These are phyloP conservation scores for Penicillium arizonense DNA, from an alignment of 495 filamentous ascomycete species.

Conservation along the genomic window DNA sequence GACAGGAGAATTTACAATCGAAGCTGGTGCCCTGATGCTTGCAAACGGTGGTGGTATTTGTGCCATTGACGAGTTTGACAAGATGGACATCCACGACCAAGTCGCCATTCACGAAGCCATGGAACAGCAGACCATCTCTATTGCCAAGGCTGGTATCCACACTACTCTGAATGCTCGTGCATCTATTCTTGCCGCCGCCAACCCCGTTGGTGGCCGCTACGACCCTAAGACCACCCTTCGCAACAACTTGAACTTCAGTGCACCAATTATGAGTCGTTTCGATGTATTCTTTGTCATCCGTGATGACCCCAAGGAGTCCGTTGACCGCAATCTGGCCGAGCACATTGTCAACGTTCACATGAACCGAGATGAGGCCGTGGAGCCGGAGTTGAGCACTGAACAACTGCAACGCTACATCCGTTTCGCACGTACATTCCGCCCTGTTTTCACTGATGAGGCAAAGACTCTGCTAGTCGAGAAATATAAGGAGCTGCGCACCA, in stretches of 20 bases:
- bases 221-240: conserved; percentile 92
- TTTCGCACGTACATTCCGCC: conserved; percentile 91
- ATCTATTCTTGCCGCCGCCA: conserved; percentile 92
- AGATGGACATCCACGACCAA: conserved; percentile 98
- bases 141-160: conserved; percentile 98
- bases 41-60: conserved; percentile 81
- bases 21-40: conserved; percentile 97
- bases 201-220: conserved; percentile 93
- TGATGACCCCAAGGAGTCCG: conserved; percentile 90
- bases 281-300: conserved; percentile 98
- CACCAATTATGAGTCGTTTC: conserved; percentile 98
- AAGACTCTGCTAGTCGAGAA: conserved; percentile 81
- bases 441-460: conserved; percentile 86
- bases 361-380: conserved; percentile 83
- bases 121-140: conserved; percentile 99
- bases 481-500: conserved; percentile 93
- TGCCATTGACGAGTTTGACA: conserved; percentile 99
- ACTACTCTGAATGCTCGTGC: conserved; percentile 95
- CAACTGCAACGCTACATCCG: conserved; percentile 97
- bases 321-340: conserved; percentile 86
- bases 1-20: conserved; percentile 97
- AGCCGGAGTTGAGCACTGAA: conserved; percentile 93
- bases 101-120: conserved; percentile 99
- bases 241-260: conserved; percentile 96
- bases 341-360: conserved; percentile 96